These are phyloP conservation scores for Schizophyllum commune DNA, from an alignment of 1,284 basidiomycete species.

Conservation along the genomic window DNA sequence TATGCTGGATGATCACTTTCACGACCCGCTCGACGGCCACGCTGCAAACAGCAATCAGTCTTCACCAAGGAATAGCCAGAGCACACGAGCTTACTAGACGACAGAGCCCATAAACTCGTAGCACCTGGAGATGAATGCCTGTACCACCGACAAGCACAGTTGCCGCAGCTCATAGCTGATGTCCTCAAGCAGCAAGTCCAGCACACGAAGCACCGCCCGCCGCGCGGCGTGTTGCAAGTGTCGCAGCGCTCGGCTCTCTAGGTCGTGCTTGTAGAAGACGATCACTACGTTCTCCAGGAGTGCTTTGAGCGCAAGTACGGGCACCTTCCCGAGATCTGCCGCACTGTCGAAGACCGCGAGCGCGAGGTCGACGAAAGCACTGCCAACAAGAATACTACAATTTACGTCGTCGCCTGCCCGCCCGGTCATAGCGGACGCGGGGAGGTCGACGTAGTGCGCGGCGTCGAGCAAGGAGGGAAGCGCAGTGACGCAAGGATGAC, in stretches of 20 bases:
- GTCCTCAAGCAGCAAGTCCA: constrained; percentile 43
- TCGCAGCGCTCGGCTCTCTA: constrained; percentile 43
- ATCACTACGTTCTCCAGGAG: constrained; percentile 56
- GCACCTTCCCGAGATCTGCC: constrained; percentile 35
- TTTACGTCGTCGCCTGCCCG: constrained; percentile 35
- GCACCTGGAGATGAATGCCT: constrained; percentile 56
- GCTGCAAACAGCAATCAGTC: constrained; percentile 15
- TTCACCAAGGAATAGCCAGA: not conserved
- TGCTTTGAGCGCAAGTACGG: constrained; percentile 46
- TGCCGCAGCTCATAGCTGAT: constrained; percentile 61
- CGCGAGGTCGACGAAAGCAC: constrained; percentile 52
- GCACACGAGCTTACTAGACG: constrained; percentile 35
- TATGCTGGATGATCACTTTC: constrained; percentile 38
- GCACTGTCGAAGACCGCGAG: constrained; percentile 41
- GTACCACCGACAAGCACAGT: constrained; percentile 47
- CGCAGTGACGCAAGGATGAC: constrained; percentile 50
- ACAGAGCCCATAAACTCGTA: constrained; percentile 43
- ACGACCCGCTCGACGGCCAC: constrained; percentile 40
- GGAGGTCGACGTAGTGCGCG: constrained; percentile 36
- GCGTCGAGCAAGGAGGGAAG: constrained; percentile 53
- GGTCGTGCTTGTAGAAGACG: constrained; percentile 62
- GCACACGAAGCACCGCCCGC: constrained; percentile 39
- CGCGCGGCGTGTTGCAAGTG: constrained; percentile 46
- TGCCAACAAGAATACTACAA: constrained; percentile 44
- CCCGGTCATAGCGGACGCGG: constrained; percentile 43